Percentiles rank a stretch among this genome's conserved stretches.
phyloP scores from a whole-genome alignment of 306 rosid genomes.

The Purshia tridentata region DNA sequence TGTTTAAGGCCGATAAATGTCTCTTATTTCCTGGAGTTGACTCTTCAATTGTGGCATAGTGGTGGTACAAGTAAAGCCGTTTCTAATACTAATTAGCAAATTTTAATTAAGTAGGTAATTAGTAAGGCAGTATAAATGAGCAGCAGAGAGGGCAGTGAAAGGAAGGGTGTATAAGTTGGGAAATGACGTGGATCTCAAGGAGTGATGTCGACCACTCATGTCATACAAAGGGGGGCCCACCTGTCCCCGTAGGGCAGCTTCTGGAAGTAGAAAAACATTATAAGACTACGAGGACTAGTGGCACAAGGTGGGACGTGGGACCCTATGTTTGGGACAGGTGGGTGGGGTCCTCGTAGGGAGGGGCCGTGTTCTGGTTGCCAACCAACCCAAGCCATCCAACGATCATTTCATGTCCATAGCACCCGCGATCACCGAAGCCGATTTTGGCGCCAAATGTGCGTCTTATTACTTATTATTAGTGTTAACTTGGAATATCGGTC shows the following conservation, averaged over 20 bases:
- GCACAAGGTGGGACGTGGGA: background rate
- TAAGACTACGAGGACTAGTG: background rate
- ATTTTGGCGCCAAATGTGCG: background rate
- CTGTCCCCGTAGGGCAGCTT: conserved; percentile 26
- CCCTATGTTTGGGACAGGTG: background rate
- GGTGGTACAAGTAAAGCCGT: no score
- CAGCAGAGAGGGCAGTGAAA: no score
- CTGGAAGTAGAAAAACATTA: conserved; percentile 18
- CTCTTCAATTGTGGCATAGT: no score
- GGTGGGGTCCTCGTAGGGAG: background rate
- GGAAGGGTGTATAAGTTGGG: conserved; percentile 22
- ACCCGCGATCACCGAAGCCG: background rate
- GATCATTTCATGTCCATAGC: background rate
- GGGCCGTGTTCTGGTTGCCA: conserved; percentile 35
- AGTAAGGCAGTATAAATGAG: no score
- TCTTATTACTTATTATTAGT: background rate
- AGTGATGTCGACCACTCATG: conserved; percentile 46
- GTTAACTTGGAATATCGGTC: conserved; percentile 5
- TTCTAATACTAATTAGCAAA: no score
- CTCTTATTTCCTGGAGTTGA: no score
- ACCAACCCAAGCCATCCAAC: background rate
- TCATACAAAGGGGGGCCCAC: conserved; percentile 31
- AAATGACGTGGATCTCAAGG: conserved; percentile 39
- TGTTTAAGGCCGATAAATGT: no score
- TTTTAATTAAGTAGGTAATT: no score